Conservation (phyloP, 164 flowering plant genomes). For the Brasenia schreberi region DNA sequence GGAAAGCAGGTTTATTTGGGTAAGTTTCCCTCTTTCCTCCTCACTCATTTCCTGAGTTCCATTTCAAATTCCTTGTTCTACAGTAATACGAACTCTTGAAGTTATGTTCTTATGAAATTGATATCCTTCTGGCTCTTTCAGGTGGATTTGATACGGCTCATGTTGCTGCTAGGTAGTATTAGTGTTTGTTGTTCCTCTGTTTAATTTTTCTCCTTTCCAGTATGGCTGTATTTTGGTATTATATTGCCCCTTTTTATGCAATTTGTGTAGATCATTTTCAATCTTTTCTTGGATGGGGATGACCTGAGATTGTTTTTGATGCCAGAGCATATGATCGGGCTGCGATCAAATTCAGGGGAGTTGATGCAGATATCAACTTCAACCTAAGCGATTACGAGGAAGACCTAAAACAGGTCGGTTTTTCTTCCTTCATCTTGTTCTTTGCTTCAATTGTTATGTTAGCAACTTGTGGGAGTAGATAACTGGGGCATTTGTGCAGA, state of each 20-base stretch:
- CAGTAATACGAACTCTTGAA: background rate
- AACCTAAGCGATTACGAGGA: slow-evolving; percentile 61
- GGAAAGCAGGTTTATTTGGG: slow-evolving; percentile 84
- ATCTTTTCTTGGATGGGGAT: no score
- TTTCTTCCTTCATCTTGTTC: slow-evolving; percentile 1
- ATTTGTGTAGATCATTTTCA: no score
- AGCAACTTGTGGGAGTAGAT: background rate
- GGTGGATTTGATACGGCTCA: slow-evolving; percentile 89
- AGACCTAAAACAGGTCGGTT: slow-evolving; percentile 52
- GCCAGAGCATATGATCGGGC: slow-evolving; percentile 92
- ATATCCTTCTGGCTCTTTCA: slow-evolving; percentile 12
- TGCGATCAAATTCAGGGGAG: slow-evolving; percentile 83
- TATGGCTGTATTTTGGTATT: background rate
- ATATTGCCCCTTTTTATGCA: no score
- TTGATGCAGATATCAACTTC: slow-evolving; percentile 88
- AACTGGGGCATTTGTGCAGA: slow-evolving; percentile 22
- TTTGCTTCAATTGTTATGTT: background rate
- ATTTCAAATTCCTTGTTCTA: no score
- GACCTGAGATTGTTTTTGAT: background rate
- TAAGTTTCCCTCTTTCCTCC: slow-evolving; percentile 5
- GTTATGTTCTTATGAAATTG: background rate
- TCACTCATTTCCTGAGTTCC: background rate
- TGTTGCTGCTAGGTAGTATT: slow-evolving; percentile 65
- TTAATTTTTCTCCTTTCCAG: background rate
- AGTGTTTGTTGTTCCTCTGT: background rate